Conservation (phyloP, 805 yeast species). For the Barnettozyma californica region DNA sequence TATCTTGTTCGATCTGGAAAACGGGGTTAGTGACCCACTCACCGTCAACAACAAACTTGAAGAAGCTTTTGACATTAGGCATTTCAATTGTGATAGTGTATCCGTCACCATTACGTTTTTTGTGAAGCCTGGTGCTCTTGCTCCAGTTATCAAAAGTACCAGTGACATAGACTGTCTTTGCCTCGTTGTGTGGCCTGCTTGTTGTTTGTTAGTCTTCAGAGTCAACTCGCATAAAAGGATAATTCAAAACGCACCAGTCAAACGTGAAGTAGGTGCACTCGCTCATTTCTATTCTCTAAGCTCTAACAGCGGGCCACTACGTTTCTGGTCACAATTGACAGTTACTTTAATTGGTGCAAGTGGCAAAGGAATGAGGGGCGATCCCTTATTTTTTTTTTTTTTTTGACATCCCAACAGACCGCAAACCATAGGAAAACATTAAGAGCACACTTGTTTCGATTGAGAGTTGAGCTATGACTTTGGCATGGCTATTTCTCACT, state of each 20-base stretch:
- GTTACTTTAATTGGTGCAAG: background rate
- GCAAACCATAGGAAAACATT: background rate
- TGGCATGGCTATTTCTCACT: no score
- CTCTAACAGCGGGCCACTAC: background rate
- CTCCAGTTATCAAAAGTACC: slow-evolving; percentile 60
- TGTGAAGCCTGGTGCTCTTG: slow-evolving; percentile 37
- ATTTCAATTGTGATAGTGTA: slow-evolving; percentile 41
- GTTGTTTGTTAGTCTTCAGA: background rate
- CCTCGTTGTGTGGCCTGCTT: slow-evolving; percentile 29
- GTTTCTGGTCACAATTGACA: background rate
- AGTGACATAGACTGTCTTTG: slow-evolving; percentile 45
- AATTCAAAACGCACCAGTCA: slow-evolving; percentile 10
- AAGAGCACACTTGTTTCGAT: no score
- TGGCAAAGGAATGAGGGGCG: background rate
- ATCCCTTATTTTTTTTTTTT: background rate
- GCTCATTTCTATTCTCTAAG: background rate
- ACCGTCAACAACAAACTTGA: slow-evolving; percentile 56
- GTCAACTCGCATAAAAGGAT: background rate
- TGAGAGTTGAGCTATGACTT: no score
- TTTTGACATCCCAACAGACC: background rate
- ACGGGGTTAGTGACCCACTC: slow-evolving; percentile 41
- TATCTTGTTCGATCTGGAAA: slow-evolving; percentile 36
- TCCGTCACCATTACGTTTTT: slow-evolving; percentile 31
- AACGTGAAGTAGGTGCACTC: slow-evolving; percentile 7
- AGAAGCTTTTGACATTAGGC: slow-evolving; percentile 36